These are phyloP conservation scores for Angophora floribunda DNA, from an alignment of 345 rosid genomes.

Conservation along the genomic window DNA sequence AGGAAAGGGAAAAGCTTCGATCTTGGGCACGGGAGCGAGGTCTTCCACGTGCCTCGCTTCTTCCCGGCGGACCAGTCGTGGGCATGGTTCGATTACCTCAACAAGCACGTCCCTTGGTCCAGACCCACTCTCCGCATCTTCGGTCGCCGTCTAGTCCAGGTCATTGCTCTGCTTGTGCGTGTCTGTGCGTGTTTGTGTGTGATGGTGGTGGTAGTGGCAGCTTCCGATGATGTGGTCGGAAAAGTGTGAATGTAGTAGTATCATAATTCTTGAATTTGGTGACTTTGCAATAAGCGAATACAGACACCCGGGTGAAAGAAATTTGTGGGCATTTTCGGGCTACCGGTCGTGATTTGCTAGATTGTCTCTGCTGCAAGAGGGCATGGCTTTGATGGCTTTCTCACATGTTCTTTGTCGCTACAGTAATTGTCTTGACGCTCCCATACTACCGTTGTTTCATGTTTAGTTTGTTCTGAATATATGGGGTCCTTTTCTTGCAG, in stretches of 20 bases:
- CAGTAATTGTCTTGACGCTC: neutral
- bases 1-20: conserved; percentile 23
- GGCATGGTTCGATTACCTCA: conserved; percentile 60
- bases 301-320: neutral
- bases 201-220: neutral
- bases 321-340: neutral
- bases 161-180: neutral
- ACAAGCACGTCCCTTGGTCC: conserved; percentile 76
- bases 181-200: neutral
- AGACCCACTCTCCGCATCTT: conserved; percentile 72
- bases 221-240: neutral
- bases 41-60: conserved; percentile 46
- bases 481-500: conserved; percentile 13
- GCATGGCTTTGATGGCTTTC: neutral
- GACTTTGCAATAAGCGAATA: neutral
- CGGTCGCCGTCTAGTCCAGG: conserved; percentile 70
- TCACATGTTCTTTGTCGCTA: neutral
- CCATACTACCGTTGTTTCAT: neutral
- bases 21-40: conserved; percentile 63
- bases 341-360: neutral
- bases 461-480: neutral
- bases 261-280: neutral
- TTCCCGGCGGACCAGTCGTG: conserved; percentile 43
- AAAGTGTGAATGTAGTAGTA: neutral
- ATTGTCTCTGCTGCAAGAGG: neutral